These are phyloP conservation scores for Irpex lacteus DNA, from an alignment of 1,284 basidiomycete genomes.

Conservation along the genomic window DNA sequence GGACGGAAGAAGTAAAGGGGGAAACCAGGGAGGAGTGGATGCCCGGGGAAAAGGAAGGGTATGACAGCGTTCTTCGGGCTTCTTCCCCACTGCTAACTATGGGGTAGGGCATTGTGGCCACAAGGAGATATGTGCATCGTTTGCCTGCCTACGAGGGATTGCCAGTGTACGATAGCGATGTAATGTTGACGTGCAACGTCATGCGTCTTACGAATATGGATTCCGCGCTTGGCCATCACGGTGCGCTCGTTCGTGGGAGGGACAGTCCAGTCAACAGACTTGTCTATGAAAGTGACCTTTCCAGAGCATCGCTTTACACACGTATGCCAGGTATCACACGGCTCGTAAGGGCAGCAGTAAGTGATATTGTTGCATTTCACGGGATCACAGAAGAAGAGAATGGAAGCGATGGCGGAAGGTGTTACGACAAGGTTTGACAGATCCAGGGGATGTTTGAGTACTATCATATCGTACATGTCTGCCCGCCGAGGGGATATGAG, in stretches of 20 bases:
- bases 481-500: neutral
- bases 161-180: neutral
- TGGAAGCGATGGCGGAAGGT: neutral
- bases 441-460: neutral
- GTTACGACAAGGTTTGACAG: neutral
- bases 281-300: too few species aligned
- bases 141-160: neutral
- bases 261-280: too few species aligned
- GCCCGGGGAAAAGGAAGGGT: neutral
- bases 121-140: neutral
- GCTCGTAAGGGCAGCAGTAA: neutral
- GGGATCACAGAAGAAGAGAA: neutral
- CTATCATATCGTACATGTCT: neutral
- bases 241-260: neutral
- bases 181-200: neutral
- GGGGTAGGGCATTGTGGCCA: neutral
- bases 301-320: too few species aligned
- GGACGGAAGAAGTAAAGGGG: slow-evolving; percentile 28
- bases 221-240: neutral
- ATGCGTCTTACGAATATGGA: neutral
- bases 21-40: neutral
- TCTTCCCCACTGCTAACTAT: neutral
- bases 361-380: neutral
- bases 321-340: too few species aligned
- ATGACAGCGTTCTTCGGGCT: neutral